Evolutionary conservation across 2,329 filamentous ascomycete species (phyloP).

Genomic region (Diaporthe aspalathi): DNA sequence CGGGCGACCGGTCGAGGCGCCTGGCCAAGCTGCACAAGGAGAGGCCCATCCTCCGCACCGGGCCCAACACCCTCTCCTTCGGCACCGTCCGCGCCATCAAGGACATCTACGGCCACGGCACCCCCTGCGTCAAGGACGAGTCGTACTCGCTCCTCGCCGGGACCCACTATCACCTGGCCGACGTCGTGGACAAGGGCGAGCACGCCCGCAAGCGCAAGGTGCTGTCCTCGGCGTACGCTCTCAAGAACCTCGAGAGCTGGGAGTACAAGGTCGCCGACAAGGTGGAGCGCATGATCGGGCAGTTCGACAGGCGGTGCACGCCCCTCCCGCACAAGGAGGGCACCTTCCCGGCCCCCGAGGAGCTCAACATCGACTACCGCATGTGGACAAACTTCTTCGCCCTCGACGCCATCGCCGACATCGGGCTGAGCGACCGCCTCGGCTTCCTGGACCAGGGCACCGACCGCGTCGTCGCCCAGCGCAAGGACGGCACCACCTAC

Average conservation of each 20-base stretch:
- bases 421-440: slow-evolving; percentile 63
- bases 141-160: slow-evolving; percentile 59
- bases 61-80: slow-evolving; percentile 58
- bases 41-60: slow-evolving; percentile 57
- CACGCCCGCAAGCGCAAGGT: slow-evolving; percentile 64
- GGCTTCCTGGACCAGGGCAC: slow-evolving; percentile 63
- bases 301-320: slow-evolving; percentile 57
- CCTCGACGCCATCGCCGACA: slow-evolving; percentile 67
- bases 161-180: slow-evolving; percentile 62
- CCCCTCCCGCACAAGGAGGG: slow-evolving; percentile 44
- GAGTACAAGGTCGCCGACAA: slow-evolving; percentile 67
- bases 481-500: slow-evolving; percentile 58
- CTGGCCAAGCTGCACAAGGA: slow-evolving; percentile 58
- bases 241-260: slow-evolving; percentile 66
- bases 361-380: slow-evolving; percentile 56
- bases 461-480: slow-evolving; percentile 56
- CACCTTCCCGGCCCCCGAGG: neutral
- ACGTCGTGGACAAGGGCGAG: slow-evolving; percentile 63
- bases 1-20: slow-evolving; percentile 56
- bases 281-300: slow-evolving; percentile 55
- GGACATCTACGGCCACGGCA: slow-evolving; percentile 63
- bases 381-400: slow-evolving; percentile 67
- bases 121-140: slow-evolving; percentile 61
- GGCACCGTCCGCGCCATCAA: slow-evolving; percentile 57
- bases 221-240: slow-evolving; percentile 61